These are phyloP conservation scores for Amanita brunnescens DNA, from an alignment of 768 basidiomycete species.

Conservation along the genomic window DNA sequence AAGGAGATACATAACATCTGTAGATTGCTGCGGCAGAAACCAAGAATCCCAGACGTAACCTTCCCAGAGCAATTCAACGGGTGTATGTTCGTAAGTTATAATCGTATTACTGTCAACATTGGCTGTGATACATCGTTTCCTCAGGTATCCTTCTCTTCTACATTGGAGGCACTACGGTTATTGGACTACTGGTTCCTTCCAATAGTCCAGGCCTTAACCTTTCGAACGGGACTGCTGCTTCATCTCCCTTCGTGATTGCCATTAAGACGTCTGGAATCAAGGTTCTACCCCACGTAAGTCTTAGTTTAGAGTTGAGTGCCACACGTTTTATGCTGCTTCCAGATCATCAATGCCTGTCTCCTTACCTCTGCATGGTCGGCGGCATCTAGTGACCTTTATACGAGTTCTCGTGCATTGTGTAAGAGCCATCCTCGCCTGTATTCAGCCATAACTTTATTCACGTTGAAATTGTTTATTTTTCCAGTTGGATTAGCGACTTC, in stretches of 20 bases:
- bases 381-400: conserved; percentile 83
- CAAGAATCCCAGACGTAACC: conserved; percentile 70
- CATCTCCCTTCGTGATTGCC: conserved; percentile 89
- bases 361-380: conserved; percentile 92
- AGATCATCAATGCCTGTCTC: conserved; percentile 78
- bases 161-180: conserved; percentile 58
- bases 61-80: conserved; percentile 56
- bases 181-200: conserved; percentile 78
- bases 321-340: neutral
- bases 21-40: conserved; percentile 87
- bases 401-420: conserved; percentile 82
- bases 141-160: conserved; percentile 82
- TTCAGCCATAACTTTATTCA: conserved; percentile 1
- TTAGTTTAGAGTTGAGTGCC: neutral
- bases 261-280: conserved; percentile 83
- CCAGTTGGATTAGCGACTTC: conserved; percentile 71
- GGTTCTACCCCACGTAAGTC: conserved; percentile 63
- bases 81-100: conserved; percentile 61
- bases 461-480: neutral
- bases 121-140: conserved; percentile 41
- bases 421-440: conserved; percentile 17
- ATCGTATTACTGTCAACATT: neutral
- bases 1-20: neutral
- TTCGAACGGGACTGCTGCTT: conserved; percentile 50
- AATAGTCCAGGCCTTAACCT: conserved; percentile 49